Percentiles rank a stretch among this genome's conserved stretches.
Conservation (phyloP, 2,329 filamentous ascomycete species). For the Teratosphaeria epicoccoides region DNA sequence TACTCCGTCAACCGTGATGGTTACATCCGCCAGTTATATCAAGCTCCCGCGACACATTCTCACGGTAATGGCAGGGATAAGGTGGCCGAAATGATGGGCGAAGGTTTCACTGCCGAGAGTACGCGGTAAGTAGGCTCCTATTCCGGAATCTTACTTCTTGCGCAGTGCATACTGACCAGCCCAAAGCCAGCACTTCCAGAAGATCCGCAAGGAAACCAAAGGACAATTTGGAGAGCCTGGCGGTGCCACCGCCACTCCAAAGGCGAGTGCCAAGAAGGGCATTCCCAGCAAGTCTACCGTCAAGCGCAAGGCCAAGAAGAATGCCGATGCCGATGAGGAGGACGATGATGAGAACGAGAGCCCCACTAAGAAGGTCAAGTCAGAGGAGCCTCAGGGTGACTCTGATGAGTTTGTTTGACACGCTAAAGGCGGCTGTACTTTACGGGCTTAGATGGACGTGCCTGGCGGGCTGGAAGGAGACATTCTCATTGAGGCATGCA, state of each 20-base stretch:
- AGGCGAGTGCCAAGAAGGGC: conserved; percentile 5
- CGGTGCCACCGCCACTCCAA: conserved; percentile 3
- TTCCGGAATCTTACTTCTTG: not conserved
- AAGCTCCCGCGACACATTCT: not conserved
- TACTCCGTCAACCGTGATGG: too few species aligned
- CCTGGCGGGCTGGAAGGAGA: too few species aligned
- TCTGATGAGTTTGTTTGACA: not conserved
- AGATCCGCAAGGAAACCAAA: conserved; percentile 14
- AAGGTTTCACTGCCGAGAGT: conserved; percentile 11
- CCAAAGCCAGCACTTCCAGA: conserved; percentile 16
- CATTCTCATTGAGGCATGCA: not conserved
- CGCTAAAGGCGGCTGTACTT: too few species aligned
- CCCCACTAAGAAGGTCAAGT: conserved; percentile 7
- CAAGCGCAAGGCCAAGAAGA: conserved; percentile 10
- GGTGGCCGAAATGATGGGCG: conserved; percentile 12
- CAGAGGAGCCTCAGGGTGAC: not conserved
- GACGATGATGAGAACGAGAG: conserved; percentile 8
- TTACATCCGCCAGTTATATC: too few species aligned
- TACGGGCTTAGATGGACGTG: too few species aligned
- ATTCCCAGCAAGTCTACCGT: conserved; percentile 9
- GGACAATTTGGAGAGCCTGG: conserved; percentile 14
- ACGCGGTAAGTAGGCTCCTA: conserved; percentile 6
- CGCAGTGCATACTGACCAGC: not conserved
- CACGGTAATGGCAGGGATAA: conserved; percentile 5
- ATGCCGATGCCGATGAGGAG: not conserved